Percentiles rank a stretch among this genome's conserved stretches.
These are phyloP conservation scores for Lathyrus tuberosus DNA, from an alignment of 306 rosid genomes.

Conservation along the genomic window DNA sequence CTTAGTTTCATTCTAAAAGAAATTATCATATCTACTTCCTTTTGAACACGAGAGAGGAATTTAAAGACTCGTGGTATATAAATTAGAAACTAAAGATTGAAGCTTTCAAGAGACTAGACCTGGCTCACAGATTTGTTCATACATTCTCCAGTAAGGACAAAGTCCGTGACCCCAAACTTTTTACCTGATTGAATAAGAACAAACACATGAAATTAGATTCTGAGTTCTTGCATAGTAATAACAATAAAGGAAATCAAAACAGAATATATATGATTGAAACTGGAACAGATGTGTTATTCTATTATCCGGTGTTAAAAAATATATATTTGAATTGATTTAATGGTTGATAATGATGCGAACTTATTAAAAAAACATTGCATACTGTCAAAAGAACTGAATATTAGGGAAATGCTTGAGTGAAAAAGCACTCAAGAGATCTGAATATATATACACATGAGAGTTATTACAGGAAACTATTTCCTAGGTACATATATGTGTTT, in stretches of 20 bases:
- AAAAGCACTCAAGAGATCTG: too few relatives aligned
- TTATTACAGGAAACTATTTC: too few relatives aligned
- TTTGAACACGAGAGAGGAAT: neutral
- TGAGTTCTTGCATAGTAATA: neutral
- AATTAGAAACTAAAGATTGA: neutral
- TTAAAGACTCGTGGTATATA: neutral
- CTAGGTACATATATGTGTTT: too few relatives aligned
- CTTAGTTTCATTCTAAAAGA: neutral
- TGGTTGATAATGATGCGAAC: too few relatives aligned
- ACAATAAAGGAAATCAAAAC: neutral
- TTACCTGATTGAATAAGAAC: conserved; percentile 54
- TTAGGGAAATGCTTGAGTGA: too few relatives aligned
- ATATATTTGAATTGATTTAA: too few relatives aligned
- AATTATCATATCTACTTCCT: neutral
- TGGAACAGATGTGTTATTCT: neutral
- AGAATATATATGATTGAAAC: neutral
- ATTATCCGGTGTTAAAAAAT: neutral
- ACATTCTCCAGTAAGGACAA: conserved; percentile 49
- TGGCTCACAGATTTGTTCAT: conserved; percentile 63
- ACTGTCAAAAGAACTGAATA: too few relatives aligned
- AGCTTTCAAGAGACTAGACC: conserved; percentile 44
- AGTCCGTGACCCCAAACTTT: conserved; percentile 73
- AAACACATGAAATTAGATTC: conserved; percentile 8
- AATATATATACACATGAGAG: too few relatives aligned
- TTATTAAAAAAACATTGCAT: neutral